Evolutionary conservation across 2,329 filamentous ascomycete genomes (phyloP).

Genomic region (Sclerotinia sclerotiorum): DNA sequence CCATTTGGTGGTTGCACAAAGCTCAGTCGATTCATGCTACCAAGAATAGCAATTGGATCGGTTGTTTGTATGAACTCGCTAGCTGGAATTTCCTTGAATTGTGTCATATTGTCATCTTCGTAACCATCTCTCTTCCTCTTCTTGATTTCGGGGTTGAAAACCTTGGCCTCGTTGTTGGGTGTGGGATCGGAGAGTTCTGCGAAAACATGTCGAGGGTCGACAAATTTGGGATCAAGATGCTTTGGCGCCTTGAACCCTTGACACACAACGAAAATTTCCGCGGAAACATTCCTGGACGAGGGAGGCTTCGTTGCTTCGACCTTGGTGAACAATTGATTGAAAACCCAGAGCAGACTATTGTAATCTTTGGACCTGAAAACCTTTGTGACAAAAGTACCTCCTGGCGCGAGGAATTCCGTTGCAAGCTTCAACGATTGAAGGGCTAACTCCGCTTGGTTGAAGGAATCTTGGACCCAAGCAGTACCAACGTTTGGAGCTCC

Average conservation of each 20-base stretch:
- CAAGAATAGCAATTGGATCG: slow-evolving; percentile 91
- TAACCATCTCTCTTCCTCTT: slow-evolving; percentile 98
- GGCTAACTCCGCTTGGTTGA: slow-evolving; percentile 92
- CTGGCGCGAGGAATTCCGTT: slow-evolving; percentile 85
- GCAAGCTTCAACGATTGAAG: slow-evolving; percentile 90
- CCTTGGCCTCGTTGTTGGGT: slow-evolving; percentile 95
- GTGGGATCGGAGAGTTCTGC: slow-evolving; percentile 82
- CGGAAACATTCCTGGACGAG: slow-evolving; percentile 91
- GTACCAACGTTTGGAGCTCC: slow-evolving; percentile 97
- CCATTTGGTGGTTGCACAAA: slow-evolving; percentile 79
- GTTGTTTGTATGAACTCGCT: slow-evolving; percentile 92
- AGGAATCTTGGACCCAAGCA: slow-evolving; percentile 97
- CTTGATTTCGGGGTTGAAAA: slow-evolving; percentile 96
- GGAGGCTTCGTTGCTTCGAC: slow-evolving; percentile 98
- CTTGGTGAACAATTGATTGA: slow-evolving; percentile 92
- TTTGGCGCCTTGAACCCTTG: slow-evolving; percentile 94
- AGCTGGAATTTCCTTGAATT: slow-evolving; percentile 85
- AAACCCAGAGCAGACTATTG: slow-evolving; percentile 92
- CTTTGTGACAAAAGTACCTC: slow-evolving; percentile 94
- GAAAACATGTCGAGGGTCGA: slow-evolving; percentile 87
- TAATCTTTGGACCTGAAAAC: slow-evolving; percentile 97
- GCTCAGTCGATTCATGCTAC: slow-evolving; percentile 76
- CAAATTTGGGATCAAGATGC: slow-evolving; percentile 84
- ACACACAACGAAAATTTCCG: slow-evolving; percentile 98
- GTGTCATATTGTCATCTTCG: slow-evolving; percentile 90